Conservation (phyloP, 495 filamentous ascomycete species). For the Neurospora hispaniola region DNA sequence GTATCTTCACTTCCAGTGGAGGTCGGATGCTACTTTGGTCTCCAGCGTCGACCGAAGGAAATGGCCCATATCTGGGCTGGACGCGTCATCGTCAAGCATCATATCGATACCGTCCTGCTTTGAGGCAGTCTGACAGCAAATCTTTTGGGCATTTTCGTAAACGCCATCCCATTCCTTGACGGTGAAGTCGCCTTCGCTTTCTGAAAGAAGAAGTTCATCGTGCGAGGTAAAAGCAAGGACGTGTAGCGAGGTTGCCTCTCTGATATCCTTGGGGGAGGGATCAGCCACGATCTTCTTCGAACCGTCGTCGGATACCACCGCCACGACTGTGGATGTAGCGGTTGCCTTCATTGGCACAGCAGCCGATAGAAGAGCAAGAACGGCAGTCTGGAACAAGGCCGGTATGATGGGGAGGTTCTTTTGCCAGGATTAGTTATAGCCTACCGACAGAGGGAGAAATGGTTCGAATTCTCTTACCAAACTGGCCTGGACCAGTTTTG, state of each 20-base stretch:
- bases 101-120: conserved; percentile 38
- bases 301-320: conserved; percentile 41
- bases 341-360: conserved; percentile 64
- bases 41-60: conserved; percentile 57
- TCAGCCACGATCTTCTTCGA: conserved; percentile 36
- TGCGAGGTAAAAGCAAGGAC: conserved; percentile 68
- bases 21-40: conserved; percentile 44
- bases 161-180: conserved; percentile 67
- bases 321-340: conserved; percentile 52
- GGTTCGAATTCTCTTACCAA: conserved; percentile 26
- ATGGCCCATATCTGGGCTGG: conserved; percentile 37
- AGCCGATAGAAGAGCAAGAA: conserved; percentile 66
- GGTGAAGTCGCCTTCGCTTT: conserved; percentile 73
- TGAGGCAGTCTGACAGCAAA: conserved; percentile 44
- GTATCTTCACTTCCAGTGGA: conserved; percentile 47
- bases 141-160: conserved; percentile 49
- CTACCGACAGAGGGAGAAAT: conserved; percentile 7
- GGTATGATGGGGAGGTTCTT: conserved; percentile 69
- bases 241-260: conserved; percentile 56
- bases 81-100: conserved; percentile 29
- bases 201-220: conserved; percentile 61
- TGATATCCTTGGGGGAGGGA: conserved; percentile 44
- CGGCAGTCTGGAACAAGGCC: conserved; percentile 58
- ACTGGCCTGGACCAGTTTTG: conserved; percentile 39
- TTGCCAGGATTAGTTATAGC: not conserved